phyloP scores from a whole-genome alignment of 1,284 basidiomycete genomes.

The Pseudozyma flocculosa region DNA sequence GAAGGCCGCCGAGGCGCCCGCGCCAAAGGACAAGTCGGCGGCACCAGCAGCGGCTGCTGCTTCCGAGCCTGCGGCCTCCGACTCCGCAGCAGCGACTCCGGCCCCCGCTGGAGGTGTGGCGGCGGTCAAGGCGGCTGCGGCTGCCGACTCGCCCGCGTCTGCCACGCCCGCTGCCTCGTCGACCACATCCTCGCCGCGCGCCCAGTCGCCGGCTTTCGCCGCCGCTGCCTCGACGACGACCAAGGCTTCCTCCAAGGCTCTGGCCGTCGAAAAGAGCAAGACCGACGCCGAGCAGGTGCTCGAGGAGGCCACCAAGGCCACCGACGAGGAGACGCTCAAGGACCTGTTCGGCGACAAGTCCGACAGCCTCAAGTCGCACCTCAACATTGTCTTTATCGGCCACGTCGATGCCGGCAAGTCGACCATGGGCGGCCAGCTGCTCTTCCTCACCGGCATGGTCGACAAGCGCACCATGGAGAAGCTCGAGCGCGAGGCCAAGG shows the following conservation, averaged over 20 bases:
- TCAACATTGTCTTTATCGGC: conserved; percentile 57
- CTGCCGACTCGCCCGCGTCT: conserved; percentile 17
- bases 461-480: conserved; percentile 58
- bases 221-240: conserved; percentile 9
- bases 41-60: conserved; percentile 6
- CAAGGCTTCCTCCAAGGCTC: conserved; percentile 26
- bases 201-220: conserved; percentile 33
- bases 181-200: conserved; percentile 31
- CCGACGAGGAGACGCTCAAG: conserved; percentile 57
- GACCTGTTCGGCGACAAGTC: conserved; percentile 55
- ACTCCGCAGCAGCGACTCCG: conserved; percentile 11
- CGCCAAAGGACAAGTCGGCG: conserved; percentile 9
- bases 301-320: conserved; percentile 51
- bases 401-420: conserved; percentile 58
- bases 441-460: conserved; percentile 57
- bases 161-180: conserved; percentile 22
- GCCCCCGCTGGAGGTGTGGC: conserved; percentile 30
- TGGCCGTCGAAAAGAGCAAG: conserved; percentile 43
- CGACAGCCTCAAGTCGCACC: conserved; percentile 53
- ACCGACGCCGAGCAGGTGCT: conserved; percentile 54
- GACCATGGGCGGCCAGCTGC: conserved; percentile 56
- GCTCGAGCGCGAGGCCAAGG: conserved; percentile 57
- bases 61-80: conserved; percentile 2
- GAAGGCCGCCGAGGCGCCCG: conserved; percentile 18
- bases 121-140: conserved; percentile 32